Percentiles rank a stretch among this genome's conserved stretches.
These are phyloP conservation scores for Glycine latifolia DNA, from an alignment of 306 rosid species.

Conservation along the genomic window DNA sequence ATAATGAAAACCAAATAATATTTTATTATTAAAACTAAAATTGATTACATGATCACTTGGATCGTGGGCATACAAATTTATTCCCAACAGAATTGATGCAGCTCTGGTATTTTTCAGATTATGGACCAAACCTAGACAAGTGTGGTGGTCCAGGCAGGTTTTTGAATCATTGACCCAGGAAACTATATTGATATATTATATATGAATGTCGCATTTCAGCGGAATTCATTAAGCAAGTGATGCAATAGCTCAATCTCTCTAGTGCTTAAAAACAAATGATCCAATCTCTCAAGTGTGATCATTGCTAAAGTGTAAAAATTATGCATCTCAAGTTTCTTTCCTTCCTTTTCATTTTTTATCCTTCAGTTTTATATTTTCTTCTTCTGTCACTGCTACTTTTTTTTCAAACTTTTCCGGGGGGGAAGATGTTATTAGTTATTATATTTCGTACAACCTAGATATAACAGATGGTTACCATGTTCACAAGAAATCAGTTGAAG, in stretches of 20 bases:
- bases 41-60: no score
- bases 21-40: no score
- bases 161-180: constrained; percentile 32
- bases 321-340: constrained; percentile 11
- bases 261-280: neutral
- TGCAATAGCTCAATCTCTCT: neutral
- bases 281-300: constrained; percentile 18
- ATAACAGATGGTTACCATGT: constrained; percentile 1
- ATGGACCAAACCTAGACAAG: constrained; percentile 30
- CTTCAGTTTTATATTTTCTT: constrained; percentile 4
- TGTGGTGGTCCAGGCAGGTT: constrained; percentile 32
- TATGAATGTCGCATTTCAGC: constrained; percentile 1
- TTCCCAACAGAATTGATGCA: neutral
- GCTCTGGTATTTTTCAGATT: constrained; percentile 2
- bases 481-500: constrained; percentile 23
- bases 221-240: constrained; percentile 12
- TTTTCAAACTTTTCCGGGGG: neutral
- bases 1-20: no score
- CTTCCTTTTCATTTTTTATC: neutral
- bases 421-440: constrained; percentile 11
- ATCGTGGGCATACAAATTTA: no score
- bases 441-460: constrained; percentile 34
- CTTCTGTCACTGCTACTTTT: constrained; percentile 33
- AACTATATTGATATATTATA: constrained; percentile 4
- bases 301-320: neutral